Evolutionary conservation across 805 yeast species (phyloP).

Genomic region (Zygoascus flipseniorum): DNA sequence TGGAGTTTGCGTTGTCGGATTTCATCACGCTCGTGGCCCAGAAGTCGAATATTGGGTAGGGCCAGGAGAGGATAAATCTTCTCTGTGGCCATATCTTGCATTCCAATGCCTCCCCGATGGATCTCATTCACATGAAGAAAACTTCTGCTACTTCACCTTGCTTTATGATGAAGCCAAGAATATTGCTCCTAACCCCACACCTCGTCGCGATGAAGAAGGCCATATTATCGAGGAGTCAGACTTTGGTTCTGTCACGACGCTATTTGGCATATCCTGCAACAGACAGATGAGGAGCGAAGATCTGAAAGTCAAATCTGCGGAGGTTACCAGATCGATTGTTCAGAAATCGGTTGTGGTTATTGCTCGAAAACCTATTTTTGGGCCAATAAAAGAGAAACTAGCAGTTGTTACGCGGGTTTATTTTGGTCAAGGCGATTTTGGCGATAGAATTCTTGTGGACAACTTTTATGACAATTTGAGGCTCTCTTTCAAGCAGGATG

Average conservation of each 20-base stretch:
- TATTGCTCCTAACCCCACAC: constrained; percentile 36
- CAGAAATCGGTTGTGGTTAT: constrained; percentile 88
- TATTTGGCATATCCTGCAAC: constrained; percentile 94
- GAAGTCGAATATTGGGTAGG: constrained; percentile 88
- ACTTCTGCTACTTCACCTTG: constrained; percentile 82
- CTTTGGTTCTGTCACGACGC: constrained; percentile 44
- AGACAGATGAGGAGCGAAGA: constrained; percentile 66
- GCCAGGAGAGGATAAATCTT: constrained; percentile 33
- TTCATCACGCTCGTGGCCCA: constrained; percentile 89
- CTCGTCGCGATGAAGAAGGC: constrained; percentile 31
- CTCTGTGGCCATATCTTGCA: constrained; percentile 78
- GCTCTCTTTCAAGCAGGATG: constrained; percentile 26
- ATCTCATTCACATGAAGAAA: constrained; percentile 86
- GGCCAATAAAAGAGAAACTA: constrained; percentile 78
- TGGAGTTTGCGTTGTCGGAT: constrained; percentile 85
- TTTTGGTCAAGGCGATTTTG: constrained; percentile 72
- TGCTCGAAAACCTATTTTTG: constrained; percentile 76
- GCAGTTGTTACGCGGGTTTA: constrained; percentile 82
- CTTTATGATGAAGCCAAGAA: constrained; percentile 52
- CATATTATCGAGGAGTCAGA: constrained; percentile 34
- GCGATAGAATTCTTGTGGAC: constrained; percentile 58
- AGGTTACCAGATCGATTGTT: constrained; percentile 75
- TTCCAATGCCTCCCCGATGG: constrained; percentile 97
- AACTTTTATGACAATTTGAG: constrained; percentile 56
- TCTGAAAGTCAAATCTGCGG: constrained; percentile 46